Evolutionary conservation across 139 green algal species (phyloP), one percentile per base, ranked within the genome.

Genomic region (Microglena sp.): DNA sequence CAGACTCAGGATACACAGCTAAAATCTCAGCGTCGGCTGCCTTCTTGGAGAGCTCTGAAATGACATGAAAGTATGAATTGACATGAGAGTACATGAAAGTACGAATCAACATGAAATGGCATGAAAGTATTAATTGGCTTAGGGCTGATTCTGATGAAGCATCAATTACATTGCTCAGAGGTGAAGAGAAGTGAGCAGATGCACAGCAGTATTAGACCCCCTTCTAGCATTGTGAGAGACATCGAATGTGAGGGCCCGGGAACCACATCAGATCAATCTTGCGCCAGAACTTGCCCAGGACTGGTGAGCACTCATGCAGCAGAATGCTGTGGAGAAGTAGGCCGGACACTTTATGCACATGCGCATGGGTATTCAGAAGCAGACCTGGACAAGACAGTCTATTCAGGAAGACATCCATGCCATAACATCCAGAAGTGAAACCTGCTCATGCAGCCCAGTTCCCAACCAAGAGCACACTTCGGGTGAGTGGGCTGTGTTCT

Each of bases 21-120:
- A 2, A 24, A 1, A 29, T 54, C 36, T 69, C 59, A 7, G 67
- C 61, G 21, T 63, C 55, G 1, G 28, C 26, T 0, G 68, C 71
- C 22, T 77, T 27, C 31, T 50, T n/a, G 0, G 53, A 63, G 4
- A 77, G 36, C 6, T 68, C 71, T 77, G 60, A 50, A 50, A 15
- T 15, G 15, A 50, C 40, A 50, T 50, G 40, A 15, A 24, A 24
- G 40, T 11, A 11, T 11, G 40, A 50, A 50, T 11, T 50, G 11
- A 24, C 11, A 11, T 24, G 40, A 50, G 11, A 15, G 11, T 50
- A 15, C 40, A 50, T 50, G 40, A 15, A 24, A 15, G 11, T 50
- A 15, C 15, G 11, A 11, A 15, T 24, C 40, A 50, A 50, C 11
- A 50, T 24, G 40, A 50, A 50, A 15, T 11, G 11, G 11, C 15